These are phyloP conservation scores for Teratosphaeria nubilosa DNA, from an alignment of 2,329 filamentous ascomycete genomes.

Conservation along the genomic window DNA sequence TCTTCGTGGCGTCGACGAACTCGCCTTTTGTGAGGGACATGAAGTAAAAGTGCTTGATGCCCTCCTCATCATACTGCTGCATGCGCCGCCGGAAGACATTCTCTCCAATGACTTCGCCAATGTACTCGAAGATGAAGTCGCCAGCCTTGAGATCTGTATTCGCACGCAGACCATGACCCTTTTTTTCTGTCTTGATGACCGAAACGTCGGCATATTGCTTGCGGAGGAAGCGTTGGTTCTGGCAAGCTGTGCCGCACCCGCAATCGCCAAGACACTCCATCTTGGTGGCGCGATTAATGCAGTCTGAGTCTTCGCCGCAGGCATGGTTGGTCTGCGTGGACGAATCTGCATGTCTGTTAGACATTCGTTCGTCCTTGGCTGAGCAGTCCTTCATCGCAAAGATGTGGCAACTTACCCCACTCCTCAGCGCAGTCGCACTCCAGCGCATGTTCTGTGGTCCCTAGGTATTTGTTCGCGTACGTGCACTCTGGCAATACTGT, in stretches of 20 bases:
- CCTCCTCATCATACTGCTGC: slow-evolving; percentile 86
- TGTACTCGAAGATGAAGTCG: slow-evolving; percentile 96
- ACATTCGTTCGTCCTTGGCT: slow-evolving; percentile 3
- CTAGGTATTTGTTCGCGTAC: slow-evolving; percentile 85
- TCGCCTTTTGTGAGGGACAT: slow-evolving; percentile 96
- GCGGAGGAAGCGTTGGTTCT: slow-evolving; percentile 89
- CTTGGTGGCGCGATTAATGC: slow-evolving; percentile 95
- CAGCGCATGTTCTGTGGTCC: slow-evolving; percentile 81
- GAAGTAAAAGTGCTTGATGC: slow-evolving; percentile 99
- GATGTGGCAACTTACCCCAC: slow-evolving; percentile 62
- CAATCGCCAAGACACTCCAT: slow-evolving; percentile 89
- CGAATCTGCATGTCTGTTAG: slow-evolving; percentile 33
- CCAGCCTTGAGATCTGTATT: slow-evolving; percentile 66
- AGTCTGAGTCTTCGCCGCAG: slow-evolving; percentile 92
- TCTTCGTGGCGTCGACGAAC: slow-evolving; percentile 95
- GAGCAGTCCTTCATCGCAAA: neutral
- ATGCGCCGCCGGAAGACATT: slow-evolving; percentile 79
- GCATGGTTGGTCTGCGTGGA: slow-evolving; percentile 57
- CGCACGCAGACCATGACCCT: slow-evolving; percentile 83
- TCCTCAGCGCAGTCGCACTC: slow-evolving; percentile 94
- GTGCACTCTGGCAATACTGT: slow-evolving; percentile 74
- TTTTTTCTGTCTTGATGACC: slow-evolving; percentile 96
- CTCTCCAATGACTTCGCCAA: slow-evolving; percentile 96
- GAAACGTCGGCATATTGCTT: slow-evolving; percentile 84
- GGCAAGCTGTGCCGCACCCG: slow-evolving; percentile 76